Base-by-base conservation (phyloP, 768 basidiomycete species). In the Mycena vulgaris region DNA sequence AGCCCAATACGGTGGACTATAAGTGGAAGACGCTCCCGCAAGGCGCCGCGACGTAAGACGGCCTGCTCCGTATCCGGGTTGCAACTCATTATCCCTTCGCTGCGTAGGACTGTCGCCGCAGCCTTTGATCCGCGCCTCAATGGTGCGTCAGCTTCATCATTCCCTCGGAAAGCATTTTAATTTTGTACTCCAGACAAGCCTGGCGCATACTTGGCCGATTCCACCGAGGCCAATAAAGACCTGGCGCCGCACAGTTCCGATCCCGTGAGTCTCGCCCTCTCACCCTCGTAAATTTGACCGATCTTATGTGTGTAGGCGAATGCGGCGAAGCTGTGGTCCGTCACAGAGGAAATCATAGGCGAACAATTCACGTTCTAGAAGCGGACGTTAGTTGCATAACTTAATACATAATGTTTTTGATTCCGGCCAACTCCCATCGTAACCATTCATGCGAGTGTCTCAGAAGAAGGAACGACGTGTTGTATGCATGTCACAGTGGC, bases 1-100 rank as follows among this genome's bases (percentile, higher is more conserved):
- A 30, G 37, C 65, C 65, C 21, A 66, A 30, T 28, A 28, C 48
- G n/a, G 33, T 30, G 16, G 23, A 47, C n/a, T 21, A 5, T 0
- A 3, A 25, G 8, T 66, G 65, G 65, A 66, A 66, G 33, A 58
- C 65, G 2, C 51, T 66, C 23, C 27, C 65, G 23, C 56, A 66
- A 19, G 65, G 65, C 3, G 65, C 65, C 2, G 65, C 65, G 25
- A 51, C 57, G 65, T 66, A 25, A 27, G 65, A 5, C 52, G 4
- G 27, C 23, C 37, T 8, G 6, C 14, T 5, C 16, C 2, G 1
- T 19, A 13, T 9, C 8, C 35, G 27, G 23, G 16, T 2, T 16
- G 19, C 8, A 25, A 19, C 30, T 53, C 3, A 35, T n/a, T n/a
- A 17, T 35, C 16, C 30, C 3, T 2, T 33, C 35, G 5, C 23